phyloP scores from a whole-genome alignment of 176 grass and related monocot species.

The Triticum timopheevii region DNA sequence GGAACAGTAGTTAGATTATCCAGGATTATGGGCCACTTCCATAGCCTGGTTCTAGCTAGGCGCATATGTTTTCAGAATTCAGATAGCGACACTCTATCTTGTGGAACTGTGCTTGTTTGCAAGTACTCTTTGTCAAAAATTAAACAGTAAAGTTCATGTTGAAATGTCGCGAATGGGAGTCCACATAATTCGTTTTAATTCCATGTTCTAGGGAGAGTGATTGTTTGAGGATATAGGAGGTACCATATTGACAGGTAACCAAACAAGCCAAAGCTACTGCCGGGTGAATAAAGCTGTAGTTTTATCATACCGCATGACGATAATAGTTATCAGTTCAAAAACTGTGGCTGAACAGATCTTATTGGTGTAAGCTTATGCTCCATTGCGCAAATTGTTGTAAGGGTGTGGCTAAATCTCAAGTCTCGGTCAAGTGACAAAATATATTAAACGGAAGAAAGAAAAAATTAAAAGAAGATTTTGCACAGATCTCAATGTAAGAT shows the following conservation, averaged over 20 bases:
- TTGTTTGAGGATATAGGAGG: not conserved
- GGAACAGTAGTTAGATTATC: constrained; percentile 13
- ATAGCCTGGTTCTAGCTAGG: not conserved
- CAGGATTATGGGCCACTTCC: constrained; percentile 24
- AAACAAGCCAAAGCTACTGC: too few species aligned
- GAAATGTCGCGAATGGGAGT: not conserved
- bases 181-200: not conserved
- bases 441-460: too few species aligned
- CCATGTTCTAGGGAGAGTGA: not conserved
- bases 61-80: not conserved
- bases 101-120: not conserved
- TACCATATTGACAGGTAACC: too few species aligned
- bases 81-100: not conserved
- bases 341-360: not conserved
- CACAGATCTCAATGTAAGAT: too few species aligned
- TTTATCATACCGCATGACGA: too few species aligned
- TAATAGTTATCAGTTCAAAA: not conserved
- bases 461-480: too few species aligned
- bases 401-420: too few species aligned
- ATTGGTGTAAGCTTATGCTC: not conserved
- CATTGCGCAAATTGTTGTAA: too few species aligned
- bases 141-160: not conserved
- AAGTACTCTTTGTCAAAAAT: not conserved
- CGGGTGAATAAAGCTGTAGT: too few species aligned
- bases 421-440: too few species aligned